Percentiles rank a stretch among this genome's conserved stretches.
These are phyloP conservation scores for Fusarium tjaetaba DNA, from an alignment of 2,329 filamentous ascomycete species.

Conservation along the genomic window DNA sequence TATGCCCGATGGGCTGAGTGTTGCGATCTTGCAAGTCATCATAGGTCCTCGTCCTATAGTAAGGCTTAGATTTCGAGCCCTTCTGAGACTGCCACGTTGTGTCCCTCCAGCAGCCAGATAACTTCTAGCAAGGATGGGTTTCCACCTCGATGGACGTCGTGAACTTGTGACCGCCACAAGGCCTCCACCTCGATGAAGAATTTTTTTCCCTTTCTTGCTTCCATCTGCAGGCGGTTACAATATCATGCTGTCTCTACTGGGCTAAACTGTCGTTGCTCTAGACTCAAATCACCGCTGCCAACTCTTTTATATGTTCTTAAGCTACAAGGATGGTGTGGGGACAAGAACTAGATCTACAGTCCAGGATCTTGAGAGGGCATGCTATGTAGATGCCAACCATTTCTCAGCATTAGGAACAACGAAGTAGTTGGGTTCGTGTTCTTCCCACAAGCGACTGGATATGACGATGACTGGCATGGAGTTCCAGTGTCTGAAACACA, in stretches of 20 bases:
- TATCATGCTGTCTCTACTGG: conserved; percentile 24
- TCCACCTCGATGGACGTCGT: conserved; percentile 40
- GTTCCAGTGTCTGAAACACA: conserved; percentile 7
- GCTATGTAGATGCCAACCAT: conserved; percentile 1
- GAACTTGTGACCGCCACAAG: conserved; percentile 37
- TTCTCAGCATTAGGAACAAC: conserved; percentile 4
- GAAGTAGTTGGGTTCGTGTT: conserved; percentile 2
- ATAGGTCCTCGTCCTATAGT: conserved; percentile 27
- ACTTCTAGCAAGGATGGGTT: conserved; percentile 31
- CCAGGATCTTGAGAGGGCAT: conserved; percentile 38
- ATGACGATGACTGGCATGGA: conserved; percentile 2
- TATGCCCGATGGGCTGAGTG: conserved; percentile 12
- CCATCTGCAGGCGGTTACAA: conserved; percentile 13
- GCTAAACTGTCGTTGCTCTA: conserved; percentile 7
- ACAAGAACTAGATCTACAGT: conserved; percentile 42
- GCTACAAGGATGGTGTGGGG: conserved; percentile 35
- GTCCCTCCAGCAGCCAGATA: conserved; percentile 28
- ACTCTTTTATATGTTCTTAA: conserved; percentile 15
- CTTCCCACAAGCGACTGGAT: conserved; percentile 1
- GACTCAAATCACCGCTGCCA: conserved; percentile 27
- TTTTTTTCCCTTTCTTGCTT: conserved; percentile 20
- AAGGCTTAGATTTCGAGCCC: conserved; percentile 30
- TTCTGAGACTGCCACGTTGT: conserved; percentile 43
- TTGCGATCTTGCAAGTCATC: conserved; percentile 18
- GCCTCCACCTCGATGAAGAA: conserved; percentile 44